Evolutionary conservation across 805 yeast genomes (phyloP), one percentile per base, ranked within the genome.

Genomic region (Cyberlindnera petersonii): DNA sequence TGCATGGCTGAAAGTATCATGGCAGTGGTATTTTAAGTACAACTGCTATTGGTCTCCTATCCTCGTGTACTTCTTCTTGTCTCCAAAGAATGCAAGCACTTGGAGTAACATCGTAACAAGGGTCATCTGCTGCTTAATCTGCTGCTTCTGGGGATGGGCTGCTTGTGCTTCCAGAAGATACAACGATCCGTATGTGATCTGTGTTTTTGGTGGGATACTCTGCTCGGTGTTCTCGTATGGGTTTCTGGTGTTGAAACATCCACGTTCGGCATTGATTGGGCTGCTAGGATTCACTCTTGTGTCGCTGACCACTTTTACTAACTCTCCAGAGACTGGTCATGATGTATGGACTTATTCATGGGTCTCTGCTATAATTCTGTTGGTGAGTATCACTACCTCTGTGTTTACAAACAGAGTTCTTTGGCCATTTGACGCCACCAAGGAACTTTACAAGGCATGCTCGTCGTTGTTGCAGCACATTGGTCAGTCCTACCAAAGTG

Each of bases 131-230:
- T 64, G 69, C 42, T 34, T 71, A 8, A 20, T 61, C n/a, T 74
- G 74, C 3, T 58, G 65, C 9, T 64, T 71, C 42, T 69, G 73
- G 69, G 77, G 71, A 1, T 72, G 75, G 63, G 65, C 71, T 11
- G 68, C 72, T 1, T 58, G 56, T 40, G 63, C 66, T 21, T 56
- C 75, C 2, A 47, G 58, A 16, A 63, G 63, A 36, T 66, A 60
- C 35, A 55, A 65, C 20, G 56, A 54, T 35, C 63, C 66, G 1
- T 63, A 61, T 40, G 71, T 72, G 5, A 48, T 71, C 30, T 65
- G 66, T 9, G 61, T 63, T 3, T 66, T 71, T 49, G 63, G 68
- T 4, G 65, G 58, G 0, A 13, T 71, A 9, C 50, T 69, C n/a
- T 57, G 57, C 28, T 9, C 60, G 1, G 56, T 65, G 1, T 53